Percentiles rank a stretch among this genome's conserved stretches.
Conservation (phyloP, 2,329 filamentous ascomycete genomes). For the Hypoxylon rubiginosum region DNA sequence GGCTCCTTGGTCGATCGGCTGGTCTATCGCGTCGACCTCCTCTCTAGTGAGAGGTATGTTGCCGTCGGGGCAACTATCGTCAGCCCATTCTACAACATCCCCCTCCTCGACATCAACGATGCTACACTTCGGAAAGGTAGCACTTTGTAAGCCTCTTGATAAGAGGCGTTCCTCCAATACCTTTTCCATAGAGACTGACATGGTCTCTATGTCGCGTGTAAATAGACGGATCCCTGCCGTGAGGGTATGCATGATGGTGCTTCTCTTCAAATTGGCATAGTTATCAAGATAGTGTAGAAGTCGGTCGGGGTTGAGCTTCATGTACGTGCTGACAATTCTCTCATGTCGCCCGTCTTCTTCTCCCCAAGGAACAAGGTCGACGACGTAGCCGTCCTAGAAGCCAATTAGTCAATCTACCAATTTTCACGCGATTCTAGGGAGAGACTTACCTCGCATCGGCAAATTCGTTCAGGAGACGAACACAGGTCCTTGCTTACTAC, state of each 20-base stretch:
- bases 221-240: conserved; percentile 58
- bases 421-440: neutral
- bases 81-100: conserved; percentile 32
- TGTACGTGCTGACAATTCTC: conserved; percentile 54
- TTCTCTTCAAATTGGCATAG: conserved; percentile 59
- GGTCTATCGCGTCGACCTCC: conserved; percentile 24
- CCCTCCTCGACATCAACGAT: conserved; percentile 45
- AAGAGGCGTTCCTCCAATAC: conserved; percentile 49
- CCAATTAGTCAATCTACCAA: conserved; percentile 27
- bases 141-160: conserved; percentile 27
- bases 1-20: conserved; percentile 37
- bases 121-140: conserved; percentile 42
- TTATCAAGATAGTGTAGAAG: conserved; percentile 65
- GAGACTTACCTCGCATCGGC: conserved; percentile 41
- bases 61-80: conserved; percentile 46
- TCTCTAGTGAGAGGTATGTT: conserved; percentile 40
- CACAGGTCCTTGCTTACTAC: conserved; percentile 50
- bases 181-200: conserved; percentile 46
- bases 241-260: conserved; percentile 60
- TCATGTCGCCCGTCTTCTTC: conserved; percentile 46
- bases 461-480: conserved; percentile 46
- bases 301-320: conserved; percentile 64
- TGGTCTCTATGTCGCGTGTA: conserved; percentile 54
- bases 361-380: conserved; percentile 50
- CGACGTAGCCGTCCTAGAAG: conserved; percentile 28